Conservation (phyloP, 2,329 filamentous ascomycete species). For the Grosmannia huntii region DNA sequence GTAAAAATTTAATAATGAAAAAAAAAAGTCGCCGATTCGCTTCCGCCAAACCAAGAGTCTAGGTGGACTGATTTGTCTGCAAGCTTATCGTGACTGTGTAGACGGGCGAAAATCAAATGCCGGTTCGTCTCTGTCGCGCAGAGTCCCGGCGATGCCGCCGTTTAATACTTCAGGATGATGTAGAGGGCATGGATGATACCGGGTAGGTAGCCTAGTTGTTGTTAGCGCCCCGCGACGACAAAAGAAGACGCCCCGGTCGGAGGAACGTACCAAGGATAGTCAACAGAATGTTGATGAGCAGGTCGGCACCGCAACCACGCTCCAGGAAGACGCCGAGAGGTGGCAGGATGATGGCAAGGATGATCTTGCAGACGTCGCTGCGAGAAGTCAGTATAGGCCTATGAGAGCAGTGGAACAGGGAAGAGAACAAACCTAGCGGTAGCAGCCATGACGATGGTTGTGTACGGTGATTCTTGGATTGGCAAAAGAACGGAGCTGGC, state of each 20-base stretch:
- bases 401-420: neutral
- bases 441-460: slow-evolving; percentile 38
- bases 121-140: neutral
- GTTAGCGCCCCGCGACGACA: neutral
- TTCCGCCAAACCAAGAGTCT: neutral
- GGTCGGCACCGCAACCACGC: slow-evolving; percentile 73
- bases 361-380: slow-evolving; percentile 51
- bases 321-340: slow-evolving; percentile 91
- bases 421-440: slow-evolving; percentile 32
- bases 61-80: neutral
- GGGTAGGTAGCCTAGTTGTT: slow-evolving; percentile 46
- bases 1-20: too few relatives aligned
- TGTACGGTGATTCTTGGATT: neutral
- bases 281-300: slow-evolving; percentile 86
- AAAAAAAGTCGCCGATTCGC: neutral
- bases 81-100: neutral
- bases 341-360: slow-evolving; percentile 81
- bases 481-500: neutral
- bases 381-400: neutral
- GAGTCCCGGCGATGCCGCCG: neutral
- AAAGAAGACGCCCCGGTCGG: neutral
- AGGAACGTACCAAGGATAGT: slow-evolving; percentile 50
- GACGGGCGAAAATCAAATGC: too few relatives aligned
- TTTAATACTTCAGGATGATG: slow-evolving; percentile 81
- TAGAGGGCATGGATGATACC: slow-evolving; percentile 91